These are phyloP conservation scores for Nematodospora anomalae DNA, from an alignment of 1,139 yeast species.

Conservation along the genomic window DNA sequence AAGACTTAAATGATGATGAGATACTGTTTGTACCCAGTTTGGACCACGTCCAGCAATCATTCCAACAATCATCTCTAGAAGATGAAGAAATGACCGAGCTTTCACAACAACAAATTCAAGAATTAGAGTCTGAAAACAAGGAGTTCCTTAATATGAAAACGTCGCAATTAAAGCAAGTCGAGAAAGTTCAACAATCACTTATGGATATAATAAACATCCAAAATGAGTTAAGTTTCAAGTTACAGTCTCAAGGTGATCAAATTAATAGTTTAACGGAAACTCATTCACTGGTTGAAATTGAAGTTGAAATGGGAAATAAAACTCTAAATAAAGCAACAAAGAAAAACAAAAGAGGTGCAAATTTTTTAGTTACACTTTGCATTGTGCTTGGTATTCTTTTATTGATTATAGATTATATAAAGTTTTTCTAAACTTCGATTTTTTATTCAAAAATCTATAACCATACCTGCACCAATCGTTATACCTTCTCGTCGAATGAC, in stretches of 20 bases:
- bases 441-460: slow-evolving; percentile 30
- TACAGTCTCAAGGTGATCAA: slow-evolving; percentile 73
- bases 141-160: slow-evolving; percentile 60
- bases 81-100: slow-evolving; percentile 7
- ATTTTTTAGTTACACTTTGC: slow-evolving; percentile 61
- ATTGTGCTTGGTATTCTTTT: slow-evolving; percentile 62
- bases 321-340: slow-evolving; percentile 70
- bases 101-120: slow-evolving; percentile 61
- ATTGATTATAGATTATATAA: slow-evolving; percentile 60
- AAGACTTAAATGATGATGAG: slow-evolving; percentile 18
- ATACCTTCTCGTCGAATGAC: slow-evolving; percentile 83
- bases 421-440: too few relatives aligned
- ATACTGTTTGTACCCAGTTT: slow-evolving; percentile 1
- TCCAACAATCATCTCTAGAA: slow-evolving; percentile 6
- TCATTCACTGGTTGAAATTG: slow-evolving; percentile 67
- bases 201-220: slow-evolving; percentile 79
- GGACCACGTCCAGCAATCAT: slow-evolving; percentile 6
- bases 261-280: slow-evolving; percentile 67
- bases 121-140: slow-evolving; percentile 70
- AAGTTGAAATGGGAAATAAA: slow-evolving; percentile 72
- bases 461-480: slow-evolving; percentile 86
- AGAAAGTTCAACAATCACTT: slow-evolving; percentile 73
- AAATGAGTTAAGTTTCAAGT: slow-evolving; percentile 71
- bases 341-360: slow-evolving; percentile 70
- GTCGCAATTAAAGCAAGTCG: slow-evolving; percentile 68